phyloP scores from a whole-genome alignment of 352 stramenopile genomes.

The Phytophthora niederhauseri region DNA sequence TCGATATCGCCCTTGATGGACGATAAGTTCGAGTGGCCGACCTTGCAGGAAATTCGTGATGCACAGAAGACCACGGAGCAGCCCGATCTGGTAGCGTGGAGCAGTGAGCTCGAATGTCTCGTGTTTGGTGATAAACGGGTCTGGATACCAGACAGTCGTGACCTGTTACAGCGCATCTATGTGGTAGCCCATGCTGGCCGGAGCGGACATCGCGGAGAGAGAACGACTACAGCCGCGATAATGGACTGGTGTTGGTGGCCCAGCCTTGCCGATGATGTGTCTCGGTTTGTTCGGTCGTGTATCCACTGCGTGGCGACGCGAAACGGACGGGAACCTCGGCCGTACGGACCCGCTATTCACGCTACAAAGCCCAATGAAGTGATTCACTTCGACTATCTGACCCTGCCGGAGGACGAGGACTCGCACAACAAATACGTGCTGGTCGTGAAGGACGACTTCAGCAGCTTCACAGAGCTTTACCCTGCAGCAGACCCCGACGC shows the following conservation, averaged over 20 bases:
- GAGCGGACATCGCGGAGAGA: slow-evolving; percentile 30
- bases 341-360: slow-evolving; percentile 29
- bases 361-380: slow-evolving; percentile 44
- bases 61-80: not conserved
- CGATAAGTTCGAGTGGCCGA: slow-evolving; percentile 6
- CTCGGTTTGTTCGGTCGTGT: slow-evolving; percentile 19
- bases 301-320: slow-evolving; percentile 25
- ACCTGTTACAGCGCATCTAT: slow-evolving; percentile 26
- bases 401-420: slow-evolving; percentile 16
- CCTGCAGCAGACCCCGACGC: not conserved
- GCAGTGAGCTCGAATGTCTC: not conserved
- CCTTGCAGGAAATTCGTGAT: not conserved
- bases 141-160: slow-evolving; percentile 4
- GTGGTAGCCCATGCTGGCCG: slow-evolving; percentile 31
- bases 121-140: not conserved
- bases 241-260: slow-evolving; percentile 23
- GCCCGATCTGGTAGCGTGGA: slow-evolving; percentile 5
- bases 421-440: slow-evolving; percentile 22
- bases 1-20: not conserved
- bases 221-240: slow-evolving; percentile 14
- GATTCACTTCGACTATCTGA: slow-evolving; percentile 45
- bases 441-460: slow-evolving; percentile 8
- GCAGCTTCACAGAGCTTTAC: not conserved
- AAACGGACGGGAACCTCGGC: slow-evolving; percentile 8
- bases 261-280: slow-evolving; percentile 9